Percentiles rank a stretch among this genome's conserved stretches.
Evolutionary conservation across 2,329 filamentous ascomycete species (phyloP).

Genomic region (Clonostachys chloroleuca): DNA sequence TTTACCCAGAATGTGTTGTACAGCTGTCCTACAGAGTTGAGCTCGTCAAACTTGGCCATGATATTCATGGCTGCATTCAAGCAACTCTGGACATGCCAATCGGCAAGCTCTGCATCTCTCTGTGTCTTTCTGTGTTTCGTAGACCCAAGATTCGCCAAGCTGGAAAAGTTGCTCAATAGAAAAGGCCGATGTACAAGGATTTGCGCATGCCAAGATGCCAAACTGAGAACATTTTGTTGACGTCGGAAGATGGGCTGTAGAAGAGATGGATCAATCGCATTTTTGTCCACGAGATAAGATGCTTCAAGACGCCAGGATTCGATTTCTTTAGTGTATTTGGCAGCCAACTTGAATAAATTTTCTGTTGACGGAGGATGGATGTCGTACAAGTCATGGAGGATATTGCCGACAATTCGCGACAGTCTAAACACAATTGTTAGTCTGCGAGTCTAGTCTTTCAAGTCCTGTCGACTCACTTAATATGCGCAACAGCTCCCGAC

Average conservation of each 20-base stretch:
- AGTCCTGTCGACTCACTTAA: constrained; percentile 14
- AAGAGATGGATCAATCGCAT: constrained; percentile 21
- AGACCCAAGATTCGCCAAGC: constrained; percentile 4
- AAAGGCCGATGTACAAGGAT: constrained; percentile 32
- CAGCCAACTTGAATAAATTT: constrained; percentile 16
- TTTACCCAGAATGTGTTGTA: constrained; percentile 34
- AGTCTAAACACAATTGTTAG: constrained; percentile 9
- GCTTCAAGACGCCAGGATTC: constrained; percentile 24
- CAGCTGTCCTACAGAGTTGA: constrained; percentile 25
- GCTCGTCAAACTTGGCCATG: constrained; percentile 27
- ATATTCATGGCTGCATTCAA: constrained; percentile 32
- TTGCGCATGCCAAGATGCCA: constrained; percentile 34
- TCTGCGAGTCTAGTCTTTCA: not conserved
- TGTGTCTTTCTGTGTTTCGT: constrained; percentile 7
- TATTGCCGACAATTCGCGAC: constrained; percentile 22
- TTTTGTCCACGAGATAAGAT: constrained; percentile 28
- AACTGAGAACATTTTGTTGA: constrained; percentile 31
- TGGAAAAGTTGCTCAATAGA: constrained; percentile 24
- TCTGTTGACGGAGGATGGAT: constrained; percentile 21
- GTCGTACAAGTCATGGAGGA: constrained; percentile 25
- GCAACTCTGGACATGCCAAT: constrained; percentile 17
- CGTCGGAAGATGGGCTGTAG: constrained; percentile 32
- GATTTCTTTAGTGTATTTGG: constrained; percentile 20
- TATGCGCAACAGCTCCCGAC: constrained; percentile 23
- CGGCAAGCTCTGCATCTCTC: constrained; percentile 10